Percentiles rank a stretch among this genome's conserved stretches.
Conservation (phyloP, 176 grass and related monocot genomes). For the Hordeum marinum region DNA sequence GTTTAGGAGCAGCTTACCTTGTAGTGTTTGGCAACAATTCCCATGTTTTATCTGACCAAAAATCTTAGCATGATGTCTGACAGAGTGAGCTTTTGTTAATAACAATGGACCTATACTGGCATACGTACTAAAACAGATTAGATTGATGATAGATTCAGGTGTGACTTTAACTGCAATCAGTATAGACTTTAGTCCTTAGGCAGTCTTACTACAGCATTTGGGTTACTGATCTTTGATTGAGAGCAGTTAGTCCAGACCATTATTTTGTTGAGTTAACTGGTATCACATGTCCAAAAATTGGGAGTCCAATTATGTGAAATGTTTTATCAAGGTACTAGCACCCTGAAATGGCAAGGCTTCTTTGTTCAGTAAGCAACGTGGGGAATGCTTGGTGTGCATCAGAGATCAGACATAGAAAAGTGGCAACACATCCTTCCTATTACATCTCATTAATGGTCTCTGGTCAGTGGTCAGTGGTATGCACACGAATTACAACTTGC, state of each 20-base stretch:
- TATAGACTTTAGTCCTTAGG: background rate
- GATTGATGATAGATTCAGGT: background rate
- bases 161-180: background rate
- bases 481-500: background rate
- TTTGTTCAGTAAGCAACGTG: background rate
- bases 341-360: background rate
- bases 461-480: background rate
- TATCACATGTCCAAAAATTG: background rate
- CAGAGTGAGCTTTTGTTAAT: background rate
- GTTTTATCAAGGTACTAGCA: background rate
- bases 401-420: background rate
- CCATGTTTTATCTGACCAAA: constrained; percentile 2
- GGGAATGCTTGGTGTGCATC: background rate
- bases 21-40: background rate
- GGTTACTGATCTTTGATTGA: background rate
- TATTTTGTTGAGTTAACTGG: background rate
- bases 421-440: background rate
- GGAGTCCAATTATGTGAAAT: background rate
- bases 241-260: background rate
- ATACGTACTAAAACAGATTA: background rate
- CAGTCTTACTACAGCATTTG: background rate
- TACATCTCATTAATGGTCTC: background rate
- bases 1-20: background rate
- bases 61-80: background rate
- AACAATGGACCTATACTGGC: background rate